These are phyloP conservation scores for Geoglossum cookeanum DNA, from an alignment of 2,329 filamentous ascomycete genomes.

Conservation along the genomic window DNA sequence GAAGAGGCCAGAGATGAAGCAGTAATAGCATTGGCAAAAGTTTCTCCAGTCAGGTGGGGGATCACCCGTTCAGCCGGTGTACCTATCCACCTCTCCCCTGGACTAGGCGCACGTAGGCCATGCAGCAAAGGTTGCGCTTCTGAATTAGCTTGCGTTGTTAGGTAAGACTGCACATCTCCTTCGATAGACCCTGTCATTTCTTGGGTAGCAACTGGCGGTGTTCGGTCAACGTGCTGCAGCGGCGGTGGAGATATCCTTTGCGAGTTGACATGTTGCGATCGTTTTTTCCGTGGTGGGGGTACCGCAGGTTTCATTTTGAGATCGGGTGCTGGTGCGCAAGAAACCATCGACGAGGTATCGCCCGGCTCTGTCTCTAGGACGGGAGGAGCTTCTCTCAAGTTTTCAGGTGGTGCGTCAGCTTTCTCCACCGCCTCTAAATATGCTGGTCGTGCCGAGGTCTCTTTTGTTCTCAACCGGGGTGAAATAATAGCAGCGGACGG, in stretches of 20 bases:
- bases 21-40: slow-evolving; percentile 55
- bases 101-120: background rate
- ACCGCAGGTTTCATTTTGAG: slow-evolving; percentile 7
- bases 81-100: background rate
- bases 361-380: slow-evolving; percentile 8
- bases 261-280: background rate
- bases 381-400: background rate
- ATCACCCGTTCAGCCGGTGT: slow-evolving; percentile 18
- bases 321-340: slow-evolving; percentile 17
- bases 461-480: background rate
- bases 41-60: slow-evolving; percentile 37
- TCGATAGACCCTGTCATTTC: background rate
- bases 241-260: background rate
- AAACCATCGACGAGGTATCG: slow-evolving; percentile 15
- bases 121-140: background rate
- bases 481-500: background rate
- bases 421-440: background rate
- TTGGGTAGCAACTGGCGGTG: background rate
- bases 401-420: background rate
- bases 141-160: background rate
- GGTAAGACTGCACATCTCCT: background rate
- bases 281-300: slow-evolving; percentile 12
- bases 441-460: background rate
- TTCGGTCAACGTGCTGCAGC: background rate
- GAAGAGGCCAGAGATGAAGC: slow-evolving; percentile 54